Percentiles rank a stretch among this genome's conserved stretches.
phyloP scores from a whole-genome alignment of 2,329 filamentous ascomycete species.

The Colletotrichum sp. region DNA sequence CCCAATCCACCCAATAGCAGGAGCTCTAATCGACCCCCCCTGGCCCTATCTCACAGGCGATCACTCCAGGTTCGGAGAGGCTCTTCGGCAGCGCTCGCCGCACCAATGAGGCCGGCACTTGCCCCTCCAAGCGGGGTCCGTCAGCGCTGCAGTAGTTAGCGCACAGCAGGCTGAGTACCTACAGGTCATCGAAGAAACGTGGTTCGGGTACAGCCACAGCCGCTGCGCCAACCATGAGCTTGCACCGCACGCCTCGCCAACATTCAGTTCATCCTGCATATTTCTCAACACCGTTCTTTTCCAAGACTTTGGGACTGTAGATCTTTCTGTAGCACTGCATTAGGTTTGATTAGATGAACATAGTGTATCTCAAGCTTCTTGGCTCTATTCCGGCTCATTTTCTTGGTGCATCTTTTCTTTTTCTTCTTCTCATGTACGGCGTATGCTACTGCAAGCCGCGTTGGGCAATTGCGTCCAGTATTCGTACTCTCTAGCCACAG shows the following conservation, averaged over 20 bases:
- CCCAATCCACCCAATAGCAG: constrained; percentile 8
- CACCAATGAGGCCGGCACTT: constrained; percentile 2
- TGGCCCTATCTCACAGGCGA: background rate
- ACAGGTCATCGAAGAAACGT: constrained; percentile 12
- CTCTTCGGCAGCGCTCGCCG: constrained; percentile 10
- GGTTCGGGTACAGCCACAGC: constrained; percentile 3
- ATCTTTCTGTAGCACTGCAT: background rate
- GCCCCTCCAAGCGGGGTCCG: background rate
- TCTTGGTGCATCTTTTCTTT: background rate
- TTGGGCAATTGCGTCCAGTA: background rate
- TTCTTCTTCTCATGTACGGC: background rate
- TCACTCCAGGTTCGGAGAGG: constrained; percentile 4
- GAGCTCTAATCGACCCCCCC: constrained; percentile 2
- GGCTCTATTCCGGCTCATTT: background rate
- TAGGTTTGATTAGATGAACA: background rate
- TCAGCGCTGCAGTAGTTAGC: background rate
- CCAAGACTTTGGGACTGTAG: background rate
- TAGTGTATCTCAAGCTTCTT: background rate
- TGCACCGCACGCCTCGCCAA: background rate
- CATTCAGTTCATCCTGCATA: background rate
- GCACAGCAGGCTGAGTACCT: background rate
- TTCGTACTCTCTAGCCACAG: background rate
- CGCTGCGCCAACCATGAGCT: background rate
- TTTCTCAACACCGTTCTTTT: background rate
- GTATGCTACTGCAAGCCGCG: background rate